Percentiles rank a stretch among this genome's conserved stretches.
Conservation (phyloP, 179 eudicot genomes). For the Amaranthus tricolor region DNA sequence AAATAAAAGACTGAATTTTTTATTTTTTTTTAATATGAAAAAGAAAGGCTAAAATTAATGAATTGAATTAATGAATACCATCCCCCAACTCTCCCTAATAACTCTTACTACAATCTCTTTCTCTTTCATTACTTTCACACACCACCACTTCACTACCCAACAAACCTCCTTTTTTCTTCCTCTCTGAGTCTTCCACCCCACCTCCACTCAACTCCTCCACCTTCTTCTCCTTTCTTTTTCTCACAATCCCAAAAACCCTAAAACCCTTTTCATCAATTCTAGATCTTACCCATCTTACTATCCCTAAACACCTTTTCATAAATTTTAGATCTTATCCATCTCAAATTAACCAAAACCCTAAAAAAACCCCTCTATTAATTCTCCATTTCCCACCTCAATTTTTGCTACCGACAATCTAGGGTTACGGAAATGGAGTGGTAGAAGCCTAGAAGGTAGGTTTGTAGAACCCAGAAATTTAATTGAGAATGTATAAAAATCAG, state of each 20-base stretch:
- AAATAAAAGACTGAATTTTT: background rate
- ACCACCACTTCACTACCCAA: conserved; percentile 27
- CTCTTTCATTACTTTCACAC: conserved; percentile 10
- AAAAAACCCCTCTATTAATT: background rate
- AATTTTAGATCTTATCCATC: background rate
- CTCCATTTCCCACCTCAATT: too few species aligned
- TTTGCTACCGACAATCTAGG: background rate
- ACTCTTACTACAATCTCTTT: background rate
- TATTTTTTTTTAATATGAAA: background rate
- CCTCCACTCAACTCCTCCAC: background rate
- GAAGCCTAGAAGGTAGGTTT: too few species aligned
- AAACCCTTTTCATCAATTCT: background rate
- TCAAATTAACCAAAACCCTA: background rate
- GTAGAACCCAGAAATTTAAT: background rate
- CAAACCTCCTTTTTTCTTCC: conserved; percentile 19
- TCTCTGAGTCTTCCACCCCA: conserved; percentile 17
- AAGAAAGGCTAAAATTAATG: background rate
- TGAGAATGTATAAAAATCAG: conserved; percentile 48
- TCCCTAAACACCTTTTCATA: background rate
- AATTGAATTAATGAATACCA: conserved; percentile 1
- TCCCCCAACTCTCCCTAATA: conserved; percentile 26
- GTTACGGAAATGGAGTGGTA: background rate
- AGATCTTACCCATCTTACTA: conserved; percentile 1
- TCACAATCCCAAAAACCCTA: conserved; percentile 2
- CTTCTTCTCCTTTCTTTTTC: background rate